These are phyloP conservation scores for Saccharomyces eubayanus DNA, from an alignment of 805 yeast species.

Conservation along the genomic window DNA sequence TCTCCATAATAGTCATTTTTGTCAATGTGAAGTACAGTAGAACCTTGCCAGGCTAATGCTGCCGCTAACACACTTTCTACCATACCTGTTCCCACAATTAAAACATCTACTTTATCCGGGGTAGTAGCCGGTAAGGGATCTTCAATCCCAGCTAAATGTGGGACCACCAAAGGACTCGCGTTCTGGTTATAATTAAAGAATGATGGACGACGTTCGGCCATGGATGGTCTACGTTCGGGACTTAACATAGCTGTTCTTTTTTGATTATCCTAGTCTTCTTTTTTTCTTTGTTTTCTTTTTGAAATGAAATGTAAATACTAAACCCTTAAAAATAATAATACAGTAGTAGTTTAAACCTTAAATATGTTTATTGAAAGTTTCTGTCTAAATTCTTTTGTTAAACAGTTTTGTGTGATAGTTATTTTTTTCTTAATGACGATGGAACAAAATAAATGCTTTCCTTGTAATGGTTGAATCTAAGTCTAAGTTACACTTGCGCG, in stretches of 20 bases:
- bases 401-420: neutral
- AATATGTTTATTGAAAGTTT: neutral
- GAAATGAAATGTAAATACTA: neutral
- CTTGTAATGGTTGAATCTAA: neutral
- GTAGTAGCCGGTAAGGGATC: slow-evolving; percentile 54
- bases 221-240: slow-evolving; percentile 47
- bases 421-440: neutral
- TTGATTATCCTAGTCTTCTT: neutral
- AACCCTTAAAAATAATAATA: neutral
- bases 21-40: slow-evolving; percentile 86
- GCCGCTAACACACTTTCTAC: slow-evolving; percentile 86
- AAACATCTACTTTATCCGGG: slow-evolving; percentile 75
- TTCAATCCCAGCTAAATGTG: slow-evolving; percentile 70
- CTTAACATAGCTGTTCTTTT: slow-evolving; percentile 16
- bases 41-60: slow-evolving; percentile 96
- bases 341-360: neutral
- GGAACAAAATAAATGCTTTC: neutral
- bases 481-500: neutral
- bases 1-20: slow-evolving; percentile 83
- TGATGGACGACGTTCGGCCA: slow-evolving; percentile 62
- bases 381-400: neutral
- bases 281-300: neutral
- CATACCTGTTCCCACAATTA: slow-evolving; percentile 88
- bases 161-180: slow-evolving; percentile 36
- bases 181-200: slow-evolving; percentile 26